Evolutionary conservation across 148 eudicot genomes (phyloP), one percentile per base, ranked within the genome.

Genomic region (Camellia lanceoleosa): DNA sequence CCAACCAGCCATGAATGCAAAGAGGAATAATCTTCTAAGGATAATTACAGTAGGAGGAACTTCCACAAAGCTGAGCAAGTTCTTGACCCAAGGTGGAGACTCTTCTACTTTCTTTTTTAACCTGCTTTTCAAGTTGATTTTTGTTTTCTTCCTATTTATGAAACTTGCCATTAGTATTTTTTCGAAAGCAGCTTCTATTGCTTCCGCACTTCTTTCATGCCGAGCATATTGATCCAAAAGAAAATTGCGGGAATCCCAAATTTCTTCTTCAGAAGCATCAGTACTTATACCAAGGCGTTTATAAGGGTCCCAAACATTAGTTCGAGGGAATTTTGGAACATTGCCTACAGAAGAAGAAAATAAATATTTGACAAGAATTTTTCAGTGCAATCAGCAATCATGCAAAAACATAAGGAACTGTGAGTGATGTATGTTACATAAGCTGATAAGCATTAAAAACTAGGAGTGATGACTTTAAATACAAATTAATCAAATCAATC

Each of bases 1-100:
- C 99, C 99, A 96, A 78, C 90, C 86, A 74, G 97, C 99, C 91
- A 96, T 90, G 79, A 96, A 89, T 13, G 88, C 79, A 76, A 96
- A 96, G 56, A 96, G 88, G 86, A 95, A 95, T 79, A 93, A 82
- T 86, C 99, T 88, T 89, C 99, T 87, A 16, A 92, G 80, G 74
- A 93, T 88, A 62, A 95, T 92, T 44, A 92, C 91, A 18, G 83
- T 80, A 62, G 93, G 88, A 61, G 99, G 99, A 86, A 91, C 80
- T 89, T 95, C 99, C 71, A 95, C 94, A 84, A 93, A 92, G 80
- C n/a, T 86, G 80, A 95, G 87, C 80, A 95, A 81, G 82, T 86
- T 89, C 90, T 95, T 89, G 84, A 95, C 84, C 99, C 99, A 95
- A 62, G 97, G 88, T 51, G 99, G 99, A 84, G 99, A 95, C 83